Conservation (phyloP, 2,329 filamentous ascomycete genomes). For the Venturia aucupariae region DNA sequence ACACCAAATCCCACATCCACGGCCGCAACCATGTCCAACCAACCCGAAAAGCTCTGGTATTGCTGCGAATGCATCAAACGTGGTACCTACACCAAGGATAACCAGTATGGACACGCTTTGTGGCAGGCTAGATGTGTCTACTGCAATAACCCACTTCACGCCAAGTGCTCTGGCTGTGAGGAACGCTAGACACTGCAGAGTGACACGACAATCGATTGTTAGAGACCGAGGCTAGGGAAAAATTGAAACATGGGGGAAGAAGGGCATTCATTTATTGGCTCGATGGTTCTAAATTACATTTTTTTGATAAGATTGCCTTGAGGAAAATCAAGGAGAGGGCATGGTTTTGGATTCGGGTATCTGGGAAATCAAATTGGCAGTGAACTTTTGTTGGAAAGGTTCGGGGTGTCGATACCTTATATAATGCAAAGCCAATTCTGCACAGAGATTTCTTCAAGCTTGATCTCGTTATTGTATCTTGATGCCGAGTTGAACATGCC, state of each 20-base stretch:
- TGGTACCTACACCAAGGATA: not conserved
- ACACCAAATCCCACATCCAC: not conserved
- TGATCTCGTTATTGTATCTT: too few species aligned
- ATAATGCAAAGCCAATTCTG: too few species aligned
- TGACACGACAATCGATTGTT: not conserved
- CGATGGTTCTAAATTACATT: not conserved
- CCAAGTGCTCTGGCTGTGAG: not conserved
- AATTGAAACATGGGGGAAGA: too few species aligned
- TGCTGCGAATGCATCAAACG: conserved; percentile 6
- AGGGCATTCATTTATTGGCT: too few species aligned
- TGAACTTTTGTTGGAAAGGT: not conserved
- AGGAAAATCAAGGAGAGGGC: not conserved
- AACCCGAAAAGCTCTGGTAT: not conserved
- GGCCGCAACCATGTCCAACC: not conserved
- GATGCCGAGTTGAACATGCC: too few species aligned
- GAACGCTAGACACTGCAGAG: not conserved
- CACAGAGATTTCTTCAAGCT: too few species aligned
- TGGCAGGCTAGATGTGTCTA: not conserved
- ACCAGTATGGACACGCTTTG: not conserved
- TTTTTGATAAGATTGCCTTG: not conserved
- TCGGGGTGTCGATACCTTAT: too few species aligned
- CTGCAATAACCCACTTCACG: not conserved
- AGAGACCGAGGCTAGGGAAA: not conserved
- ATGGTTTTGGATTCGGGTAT: not conserved
- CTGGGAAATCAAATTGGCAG: not conserved